These are phyloP conservation scores for Wickerhamomyces sp. DNA, from an alignment of 1,139 yeast species.

Conservation along the genomic window DNA sequence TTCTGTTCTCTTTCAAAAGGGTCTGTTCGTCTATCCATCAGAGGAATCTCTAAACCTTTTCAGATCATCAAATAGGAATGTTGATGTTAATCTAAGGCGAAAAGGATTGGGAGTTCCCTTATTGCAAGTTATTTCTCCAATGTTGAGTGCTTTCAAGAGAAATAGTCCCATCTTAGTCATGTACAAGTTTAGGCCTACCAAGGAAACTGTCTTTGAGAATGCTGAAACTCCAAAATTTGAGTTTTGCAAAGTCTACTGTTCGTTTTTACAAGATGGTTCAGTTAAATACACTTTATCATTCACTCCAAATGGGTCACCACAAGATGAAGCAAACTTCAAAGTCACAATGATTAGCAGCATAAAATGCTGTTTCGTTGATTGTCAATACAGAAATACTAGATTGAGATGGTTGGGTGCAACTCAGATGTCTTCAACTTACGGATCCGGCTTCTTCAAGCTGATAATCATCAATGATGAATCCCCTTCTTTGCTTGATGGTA, in stretches of 20 bases:
- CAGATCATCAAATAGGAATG: conserved; percentile 25
- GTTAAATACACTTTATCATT: conserved; percentile 17
- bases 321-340: conserved; percentile 13
- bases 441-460: conserved; percentile 19
- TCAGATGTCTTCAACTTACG: conserved; percentile 10
- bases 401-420: conserved; percentile 24
- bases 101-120: conserved; percentile 29
- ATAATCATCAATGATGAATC: conserved; percentile 27
- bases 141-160: conserved; percentile 25
- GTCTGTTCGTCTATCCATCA: conserved; percentile 27
- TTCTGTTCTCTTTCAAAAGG: conserved; percentile 27
- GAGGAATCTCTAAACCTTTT: conserved; percentile 25
- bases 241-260: conserved; percentile 19
- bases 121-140: conserved; percentile 27
- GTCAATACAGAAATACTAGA: conserved; percentile 15
- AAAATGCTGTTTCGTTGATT: conserved; percentile 17
- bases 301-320: conserved; percentile 16
- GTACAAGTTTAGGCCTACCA: conserved; percentile 23
- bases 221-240: conserved; percentile 10
- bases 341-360: conserved; percentile 17
- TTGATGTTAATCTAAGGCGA: conserved; percentile 12
- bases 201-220: not conserved
- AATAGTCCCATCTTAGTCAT: conserved; percentile 26
- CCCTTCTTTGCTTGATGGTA: conserved; percentile 25
- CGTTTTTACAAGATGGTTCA: conserved; percentile 12